phyloP scores from a whole-genome alignment of 345 rosid species.

The Firmiana major region DNA sequence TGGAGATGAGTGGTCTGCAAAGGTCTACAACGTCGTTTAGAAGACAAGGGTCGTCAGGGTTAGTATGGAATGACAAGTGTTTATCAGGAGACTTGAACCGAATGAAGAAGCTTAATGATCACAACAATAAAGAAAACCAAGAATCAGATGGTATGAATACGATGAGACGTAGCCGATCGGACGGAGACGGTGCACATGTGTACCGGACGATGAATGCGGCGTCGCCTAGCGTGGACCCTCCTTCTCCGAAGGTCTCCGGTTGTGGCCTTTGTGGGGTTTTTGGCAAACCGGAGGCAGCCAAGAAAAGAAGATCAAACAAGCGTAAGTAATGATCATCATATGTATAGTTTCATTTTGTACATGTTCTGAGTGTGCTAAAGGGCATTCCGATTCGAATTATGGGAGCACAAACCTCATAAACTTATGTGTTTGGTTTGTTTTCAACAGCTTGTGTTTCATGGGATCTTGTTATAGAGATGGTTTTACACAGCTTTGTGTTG shows the following conservation, averaged over 20 bases:
- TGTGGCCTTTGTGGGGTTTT: slow-evolving; percentile 59
- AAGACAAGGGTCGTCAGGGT: slow-evolving; percentile 86
- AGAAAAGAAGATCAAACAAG: slow-evolving; percentile 20
- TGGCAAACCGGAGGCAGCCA: slow-evolving; percentile 26
- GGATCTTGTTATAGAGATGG: neutral
- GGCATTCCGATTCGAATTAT: neutral
- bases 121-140: neutral
- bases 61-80: slow-evolving; percentile 67
- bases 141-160: neutral
- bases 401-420: neutral
- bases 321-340: slow-evolving; percentile 5
- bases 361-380: neutral
- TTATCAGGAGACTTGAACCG: slow-evolving; percentile 37
- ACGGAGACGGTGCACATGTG: slow-evolving; percentile 25
- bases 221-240: slow-evolving; percentile 44
- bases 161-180: slow-evolving; percentile 28
- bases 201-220: slow-evolving; percentile 26
- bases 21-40: slow-evolving; percentile 77
- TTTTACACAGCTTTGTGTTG: neutral
- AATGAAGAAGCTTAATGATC: neutral
- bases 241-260: slow-evolving; percentile 59
- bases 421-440: neutral
- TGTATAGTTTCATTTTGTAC: neutral
- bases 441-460: neutral
- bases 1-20: slow-evolving; percentile 35